phyloP scores from a whole-genome alignment of 352 stramenopile species.

The Plasmopara muralis region DNA sequence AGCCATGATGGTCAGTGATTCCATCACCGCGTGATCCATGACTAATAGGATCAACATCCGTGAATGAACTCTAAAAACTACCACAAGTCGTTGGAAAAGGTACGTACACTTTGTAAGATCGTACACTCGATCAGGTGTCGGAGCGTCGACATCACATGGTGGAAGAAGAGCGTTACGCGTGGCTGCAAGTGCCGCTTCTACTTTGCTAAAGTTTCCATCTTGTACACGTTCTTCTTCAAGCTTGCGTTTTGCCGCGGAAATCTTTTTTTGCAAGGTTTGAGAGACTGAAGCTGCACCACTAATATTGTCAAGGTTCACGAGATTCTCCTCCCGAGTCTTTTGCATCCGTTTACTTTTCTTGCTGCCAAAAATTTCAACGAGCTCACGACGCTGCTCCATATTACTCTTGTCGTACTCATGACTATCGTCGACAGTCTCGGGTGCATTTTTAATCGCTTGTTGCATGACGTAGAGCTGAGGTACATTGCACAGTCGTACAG shows the following conservation, averaged over 20 bases:
- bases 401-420: conserved; percentile 49
- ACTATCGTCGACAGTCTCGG: conserved; percentile 64
- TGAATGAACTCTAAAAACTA: too few species aligned
- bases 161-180: conserved; percentile 66
- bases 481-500: conserved; percentile 74
- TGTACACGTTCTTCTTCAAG: conserved; percentile 40
- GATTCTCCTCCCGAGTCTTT: conserved; percentile 75
- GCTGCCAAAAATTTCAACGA: conserved; percentile 73
- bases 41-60: conserved; percentile 27
- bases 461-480: conserved; percentile 84
- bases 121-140: conserved; percentile 73
- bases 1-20: conserved; percentile 69
- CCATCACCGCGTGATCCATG: conserved; percentile 59
- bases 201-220: conserved; percentile 49
- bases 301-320: conserved; percentile 73
- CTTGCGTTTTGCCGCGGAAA: conserved; percentile 46
- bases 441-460: conserved; percentile 64
- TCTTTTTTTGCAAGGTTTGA: conserved; percentile 72
- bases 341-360: conserved; percentile 85
- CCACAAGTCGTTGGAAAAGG: not conserved
- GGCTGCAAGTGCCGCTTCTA: conserved; percentile 40
- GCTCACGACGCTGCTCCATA: conserved; percentile 62
- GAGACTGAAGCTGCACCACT: conserved; percentile 58
- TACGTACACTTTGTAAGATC: conserved; percentile 67
- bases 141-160: conserved; percentile 61